Base-by-base conservation (phyloP, 345 rosid species). In the Hibiscus mutabilis region DNA sequence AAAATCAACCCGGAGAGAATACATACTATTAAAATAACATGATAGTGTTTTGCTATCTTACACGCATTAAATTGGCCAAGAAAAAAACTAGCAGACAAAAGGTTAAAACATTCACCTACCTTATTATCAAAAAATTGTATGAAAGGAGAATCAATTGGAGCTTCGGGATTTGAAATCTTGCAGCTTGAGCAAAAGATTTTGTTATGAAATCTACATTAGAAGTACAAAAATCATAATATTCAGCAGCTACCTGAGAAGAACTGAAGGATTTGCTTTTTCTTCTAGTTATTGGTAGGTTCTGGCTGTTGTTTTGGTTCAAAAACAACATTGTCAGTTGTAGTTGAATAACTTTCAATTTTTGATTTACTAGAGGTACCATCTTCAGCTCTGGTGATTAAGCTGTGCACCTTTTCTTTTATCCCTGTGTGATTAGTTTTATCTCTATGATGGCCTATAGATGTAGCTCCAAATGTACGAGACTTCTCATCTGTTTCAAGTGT, bases 81-180 rank as follows among this genome's bases (percentile, higher is more conserved):
- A n/a, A 29, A 29, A 29, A 29, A 0, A 35, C 5, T 33, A 55
- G 52, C 22, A 29, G 14, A 69, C 5, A 6, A 35, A 77, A 67
- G 2, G 14, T 51, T 27, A 60, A 73, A 68, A 25, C 53, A 51
- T 60, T 27, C 19, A 55, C 73, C 71, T 86, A 90, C 96, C 94
- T 79, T 82, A 75, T 70, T 72, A 69, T 75, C 79, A 44, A 27
- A 51, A 67, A 63, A 64, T 79, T 80, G 78, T 40, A 73, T 85
- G 55, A 31, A 73, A 72, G 56, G 82, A 67, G 84, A 74, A 72
- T 80, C 79, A 25, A 44, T 5, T 15, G 79, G 73, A 68, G 76
- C 70, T 75, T 88, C 88, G 3, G 33, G 33, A 71, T 84, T 79
- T 21, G 80, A 65, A 40, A 76, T 37, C 95, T 90, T 90, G 85